Base-by-base conservation (phyloP, 2,329 filamentous ascomycete species). In the Clonostachys byssicola region DNA sequence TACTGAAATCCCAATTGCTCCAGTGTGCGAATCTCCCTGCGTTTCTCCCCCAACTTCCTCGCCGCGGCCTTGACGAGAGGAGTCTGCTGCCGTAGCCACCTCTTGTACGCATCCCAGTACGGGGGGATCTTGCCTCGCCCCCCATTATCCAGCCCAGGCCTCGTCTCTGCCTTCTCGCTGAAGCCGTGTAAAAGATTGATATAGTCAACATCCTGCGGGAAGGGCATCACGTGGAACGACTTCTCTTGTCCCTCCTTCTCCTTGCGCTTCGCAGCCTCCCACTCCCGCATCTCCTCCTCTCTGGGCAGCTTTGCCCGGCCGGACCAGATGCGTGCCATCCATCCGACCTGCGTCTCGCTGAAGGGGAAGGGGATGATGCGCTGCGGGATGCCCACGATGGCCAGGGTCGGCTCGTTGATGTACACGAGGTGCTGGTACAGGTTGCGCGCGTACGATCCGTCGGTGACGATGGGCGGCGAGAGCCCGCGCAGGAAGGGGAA, bases 361-460 rank as follows among this genome's bases (percentile, higher is more conserved):
- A 88, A 60, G 0, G 85, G 83, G 52, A 91, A 90, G 0, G 88
- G 88, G 4, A 89, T 83, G 23, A 90, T 75, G 44, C 83, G 81
- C 55, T 87, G 83, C 5, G 80, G 79, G 12, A 90, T 67, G 1
- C 76, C 79, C 3, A 85, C 72, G 58, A 91, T 85, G 0, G 77
- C 79, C 0, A 92, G 68, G 0, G 83, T 88, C 0, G 86, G 85
- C 23, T 83, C 74, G 0, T 77, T 69, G 0, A 77, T 76, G 60
- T 83, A 85, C 60, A 91, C 83, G 4, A 91, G 59, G 52, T 92
- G 86, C 53, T 88, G 72, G 57, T 85, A 91, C 1, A 86, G 68
- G 52, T 88, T 87, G 56, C 86, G 84, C 1, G 83, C 80, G 43
- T 81, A 72, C 42, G 71, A 72, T 3, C 87, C 87, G 41, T 81